Evolutionary conservation across 177 flowering plant genomes (phyloP), one percentile per base, ranked within the genome.

Genomic region (Vitis hybrid): DNA sequence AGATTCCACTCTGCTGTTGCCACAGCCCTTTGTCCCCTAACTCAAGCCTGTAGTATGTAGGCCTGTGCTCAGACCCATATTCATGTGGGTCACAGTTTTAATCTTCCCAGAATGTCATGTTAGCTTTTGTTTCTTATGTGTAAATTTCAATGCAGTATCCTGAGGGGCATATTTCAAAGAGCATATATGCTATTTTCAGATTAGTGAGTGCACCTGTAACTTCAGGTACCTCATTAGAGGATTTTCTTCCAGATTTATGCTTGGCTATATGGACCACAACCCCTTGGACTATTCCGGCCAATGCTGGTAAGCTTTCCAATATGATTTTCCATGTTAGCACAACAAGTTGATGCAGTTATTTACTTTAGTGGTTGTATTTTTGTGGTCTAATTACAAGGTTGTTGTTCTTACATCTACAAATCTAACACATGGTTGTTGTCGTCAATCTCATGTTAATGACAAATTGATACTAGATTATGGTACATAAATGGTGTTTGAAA

Each of bases 251-350:
- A 17, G 78, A 93, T 79, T 76, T 95, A 72, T 83, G 72, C 83
- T 72, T 93, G 85, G 94, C 98, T 59, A 79, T 93, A 68, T 95
- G 99, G 99, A 95, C 99, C 51, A 95, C 99, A 54, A 95, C 99
- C 74, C 99, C 99, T 19, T 96, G 98, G 99, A 96, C 99, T 54
- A 76, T 96, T 78, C 99, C 98, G 45, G 98, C 98, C 70, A 95
- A 95, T 88, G 97, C 97, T 77, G 98, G 99, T 95, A 79, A 72
- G 79, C 64, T 6, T 56, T 8, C 23, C 62, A 54, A 1, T 54
- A 6, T 10, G 14, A 51, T 18, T 60, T 59, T 5, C 34, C 26
- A 51, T 51, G 54, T 30, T 18, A 26, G 3, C 39, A 49, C 6
- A 18, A 32, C 56, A 11, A 11, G 9, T 17, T 56, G 30, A 39